Conservation (phyloP, 2,329 filamentous ascomycete genomes). For the Verticillium tricorpus region DNA sequence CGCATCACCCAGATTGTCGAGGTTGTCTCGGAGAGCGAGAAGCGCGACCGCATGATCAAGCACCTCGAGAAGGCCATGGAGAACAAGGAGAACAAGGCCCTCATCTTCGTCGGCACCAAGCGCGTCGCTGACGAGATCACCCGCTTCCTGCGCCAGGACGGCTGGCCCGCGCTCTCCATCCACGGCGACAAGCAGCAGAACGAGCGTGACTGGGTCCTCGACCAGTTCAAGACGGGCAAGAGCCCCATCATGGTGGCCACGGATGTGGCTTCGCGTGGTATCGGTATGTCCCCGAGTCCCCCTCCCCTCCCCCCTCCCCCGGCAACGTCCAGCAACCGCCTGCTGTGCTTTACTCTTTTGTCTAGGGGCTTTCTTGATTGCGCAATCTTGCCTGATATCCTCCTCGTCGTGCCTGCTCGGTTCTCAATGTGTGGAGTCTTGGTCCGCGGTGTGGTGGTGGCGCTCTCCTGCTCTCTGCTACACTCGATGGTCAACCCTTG, state of each 20-base stretch:
- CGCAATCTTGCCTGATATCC: slow-evolving; percentile 89
- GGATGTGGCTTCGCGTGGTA: slow-evolving; percentile 99
- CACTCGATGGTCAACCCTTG: slow-evolving; percentile 74
- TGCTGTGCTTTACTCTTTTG: slow-evolving; percentile 87
- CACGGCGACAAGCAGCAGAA: slow-evolving; percentile 99
- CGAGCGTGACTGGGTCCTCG: slow-evolving; percentile 98
- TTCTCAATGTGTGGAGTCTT: slow-evolving; percentile 82
- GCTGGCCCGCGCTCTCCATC: slow-evolving; percentile 92
- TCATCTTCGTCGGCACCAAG: slow-evolving; percentile 92
- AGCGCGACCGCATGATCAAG: slow-evolving; percentile 96
- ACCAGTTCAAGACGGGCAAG: slow-evolving; percentile 99
- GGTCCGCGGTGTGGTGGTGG: slow-evolving; percentile 64
- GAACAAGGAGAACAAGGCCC: slow-evolving; percentile 87
- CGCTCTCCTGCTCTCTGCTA: slow-evolving; percentile 49
- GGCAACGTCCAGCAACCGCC: slow-evolving; percentile 56
- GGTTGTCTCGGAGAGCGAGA: slow-evolving; percentile 93
- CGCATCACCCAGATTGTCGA: slow-evolving; percentile 97
- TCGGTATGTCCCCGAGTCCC: slow-evolving; percentile 81
- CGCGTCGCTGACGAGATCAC: slow-evolving; percentile 98
- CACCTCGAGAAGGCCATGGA: slow-evolving; percentile 98
- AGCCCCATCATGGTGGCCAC: slow-evolving; percentile 99
- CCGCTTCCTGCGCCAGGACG: slow-evolving; percentile 92
- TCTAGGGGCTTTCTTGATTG: slow-evolving; percentile 83
- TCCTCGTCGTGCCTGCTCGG: slow-evolving; percentile 79
- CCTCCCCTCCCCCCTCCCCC: slow-evolving; percentile 37